Base-by-base conservation (phyloP, 257 asterid species). In the Fraxinus cuspidata region DNA sequence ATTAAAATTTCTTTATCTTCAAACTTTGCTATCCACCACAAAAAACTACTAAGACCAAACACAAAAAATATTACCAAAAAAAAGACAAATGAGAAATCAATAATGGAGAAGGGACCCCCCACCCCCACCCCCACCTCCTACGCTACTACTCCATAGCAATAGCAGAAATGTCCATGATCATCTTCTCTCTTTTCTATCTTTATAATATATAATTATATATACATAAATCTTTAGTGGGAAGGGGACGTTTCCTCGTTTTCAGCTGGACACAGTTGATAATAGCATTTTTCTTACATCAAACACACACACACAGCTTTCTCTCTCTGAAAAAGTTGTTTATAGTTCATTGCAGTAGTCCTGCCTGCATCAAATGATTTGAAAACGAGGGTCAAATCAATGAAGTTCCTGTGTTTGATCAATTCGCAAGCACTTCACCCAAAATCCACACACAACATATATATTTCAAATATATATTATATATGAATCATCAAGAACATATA, bases 221-320 rank as follows among this genome's bases (percentile, higher is more conserved):
- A 53, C 10, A 21, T 4, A 21, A 58, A 60, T 23, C 68, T 72
- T 72, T 74, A 63, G 84, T 76, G 84, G 85, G 69, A 86, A 78
- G 83, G 65, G 77, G 90, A 87, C 87, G 74, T 84, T 84, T 82
- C 90, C 90, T 87, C 85, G 85, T 84, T 82, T 87, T 83, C 83
- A 87, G 78, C 83, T 85, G 66, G 25, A 58, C 66, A n/a, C 12
- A 53, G 64, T 53, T 53, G 21, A 51, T 5, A 51, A 16, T 15
- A 82, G 74, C 63, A 80, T 82, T 80, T 37, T 80, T 82, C 88
- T 80, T 84, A 78, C 87, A 83, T 42, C 49, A 42, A 42, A 40
- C 47, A 40, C 40, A 35, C 78, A 49, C 70, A 66, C 64, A 23
- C 15, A 70, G 47, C 31, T 73, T 28, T 73, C 37, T 73, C 77